Percentiles rank a stretch among this genome's conserved stretches.
Evolutionary conservation across 495 filamentous ascomycete species (phyloP).

Genomic region (Penicillium psychrofluorescens): DNA sequence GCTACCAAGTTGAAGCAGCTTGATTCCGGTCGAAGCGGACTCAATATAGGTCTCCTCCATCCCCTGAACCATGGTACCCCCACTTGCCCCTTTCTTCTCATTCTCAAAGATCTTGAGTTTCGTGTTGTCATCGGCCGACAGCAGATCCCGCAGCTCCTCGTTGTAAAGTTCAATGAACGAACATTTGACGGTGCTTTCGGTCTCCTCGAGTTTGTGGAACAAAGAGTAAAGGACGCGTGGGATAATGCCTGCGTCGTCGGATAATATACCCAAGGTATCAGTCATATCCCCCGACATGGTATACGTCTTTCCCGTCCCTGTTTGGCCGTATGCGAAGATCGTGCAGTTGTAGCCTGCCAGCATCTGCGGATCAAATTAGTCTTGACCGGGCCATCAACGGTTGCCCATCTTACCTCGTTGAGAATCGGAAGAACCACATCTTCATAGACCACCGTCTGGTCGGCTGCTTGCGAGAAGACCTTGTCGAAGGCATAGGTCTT

Average conservation of each 20-base stretch:
- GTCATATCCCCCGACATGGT: slow-evolving; percentile 99
- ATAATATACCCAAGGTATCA: slow-evolving; percentile 73
- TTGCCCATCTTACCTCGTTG: slow-evolving; percentile 62
- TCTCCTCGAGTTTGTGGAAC: slow-evolving; percentile 78
- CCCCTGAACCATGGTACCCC: slow-evolving; percentile 79
- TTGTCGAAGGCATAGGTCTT: slow-evolving; percentile 96
- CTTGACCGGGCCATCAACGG: not conserved
- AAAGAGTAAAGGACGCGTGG: slow-evolving; percentile 80
- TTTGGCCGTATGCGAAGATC: slow-evolving; percentile 97
- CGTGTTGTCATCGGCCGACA: slow-evolving; percentile 67
- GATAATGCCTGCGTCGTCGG: slow-evolving; percentile 90
- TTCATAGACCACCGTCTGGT: slow-evolving; percentile 87
- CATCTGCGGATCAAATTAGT: slow-evolving; percentile 50
- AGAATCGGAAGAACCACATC: slow-evolving; percentile 88
- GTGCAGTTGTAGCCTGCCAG: slow-evolving; percentile 96
- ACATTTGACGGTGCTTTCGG: slow-evolving; percentile 87
- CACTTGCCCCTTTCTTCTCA: slow-evolving; percentile 66
- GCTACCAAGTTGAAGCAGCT: slow-evolving; percentile 81
- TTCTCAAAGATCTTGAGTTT: slow-evolving; percentile 97
- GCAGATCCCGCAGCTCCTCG: slow-evolving; percentile 85
- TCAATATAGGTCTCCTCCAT: slow-evolving; percentile 96
- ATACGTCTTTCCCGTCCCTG: slow-evolving; percentile 96
- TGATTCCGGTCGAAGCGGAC: slow-evolving; percentile 74
- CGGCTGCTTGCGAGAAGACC: slow-evolving; percentile 92
- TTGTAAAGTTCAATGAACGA: slow-evolving; percentile 99